A percentile compares a stretch with the other conserved stretches of the same genome.
These are phyloP conservation scores for Trichophyton schoenleinii DNA, from an alignment of 2,329 filamentous ascomycete genomes.

Conservation along the genomic window DNA sequence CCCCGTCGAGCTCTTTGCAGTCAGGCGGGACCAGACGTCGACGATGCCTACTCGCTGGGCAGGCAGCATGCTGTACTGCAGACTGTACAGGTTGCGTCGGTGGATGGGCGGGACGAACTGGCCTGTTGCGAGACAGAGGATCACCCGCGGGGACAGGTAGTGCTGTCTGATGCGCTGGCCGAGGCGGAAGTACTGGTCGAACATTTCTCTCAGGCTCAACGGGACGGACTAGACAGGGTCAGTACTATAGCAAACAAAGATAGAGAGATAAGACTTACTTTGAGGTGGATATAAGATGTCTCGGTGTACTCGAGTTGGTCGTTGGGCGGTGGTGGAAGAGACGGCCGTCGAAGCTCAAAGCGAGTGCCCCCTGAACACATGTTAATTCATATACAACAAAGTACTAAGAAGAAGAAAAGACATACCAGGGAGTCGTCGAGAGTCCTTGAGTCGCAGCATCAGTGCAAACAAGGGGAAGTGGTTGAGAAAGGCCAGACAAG, in stretches of 20 bases:
- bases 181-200: conserved; percentile 94
- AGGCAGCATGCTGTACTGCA: conserved; percentile 97
- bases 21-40: conserved; percentile 73
- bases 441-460: conserved; percentile 92
- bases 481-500: conserved; percentile 81
- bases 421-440: conserved; percentile 68
- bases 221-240: conserved; percentile 57
- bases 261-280: conserved; percentile 42
- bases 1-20: conserved; percentile 30
- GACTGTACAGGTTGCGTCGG: conserved; percentile 81
- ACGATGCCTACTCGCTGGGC: conserved; percentile 63
- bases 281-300: conserved; percentile 74
- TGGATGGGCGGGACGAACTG: conserved; percentile 92
- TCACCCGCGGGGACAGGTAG: conserved; percentile 78
- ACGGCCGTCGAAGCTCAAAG: conserved; percentile 72
- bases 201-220: conserved; percentile 83
- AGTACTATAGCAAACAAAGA: not conserved
- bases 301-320: conserved; percentile 37
- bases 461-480: conserved; percentile 95
- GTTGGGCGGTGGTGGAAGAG: conserved; percentile 20
- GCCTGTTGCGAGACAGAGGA: conserved; percentile 77
- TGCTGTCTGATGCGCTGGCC: conserved; percentile 85
- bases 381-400: conserved; percentile 1
- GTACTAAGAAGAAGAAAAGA: conserved; percentile 10
- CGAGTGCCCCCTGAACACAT: conserved; percentile 55